phyloP scores from a whole-genome alignment of 108 stramenopile genomes.

The Skeletonema tropicum region DNA sequence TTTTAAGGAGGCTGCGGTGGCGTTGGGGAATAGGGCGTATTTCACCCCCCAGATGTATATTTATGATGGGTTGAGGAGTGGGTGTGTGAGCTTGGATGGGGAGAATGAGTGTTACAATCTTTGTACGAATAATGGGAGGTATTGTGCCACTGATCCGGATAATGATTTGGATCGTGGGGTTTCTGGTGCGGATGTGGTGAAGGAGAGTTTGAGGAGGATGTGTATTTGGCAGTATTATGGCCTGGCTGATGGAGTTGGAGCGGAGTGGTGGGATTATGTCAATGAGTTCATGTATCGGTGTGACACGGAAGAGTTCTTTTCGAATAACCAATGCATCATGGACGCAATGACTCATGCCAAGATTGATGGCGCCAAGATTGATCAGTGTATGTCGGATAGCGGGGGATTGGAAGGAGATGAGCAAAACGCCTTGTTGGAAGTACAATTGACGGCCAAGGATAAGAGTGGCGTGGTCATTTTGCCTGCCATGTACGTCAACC shows the following conservation, averaged over 20 bases:
- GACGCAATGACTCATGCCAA: constrained; percentile 77
- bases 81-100: constrained; percentile 55
- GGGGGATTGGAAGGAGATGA: constrained; percentile 69
- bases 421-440: constrained; percentile 72
- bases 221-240: constrained; percentile 85
- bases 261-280: constrained; percentile 90
- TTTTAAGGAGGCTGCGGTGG: constrained; percentile 75
- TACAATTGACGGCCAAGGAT: constrained; percentile 63
- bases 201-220: constrained; percentile 82
- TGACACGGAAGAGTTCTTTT: constrained; percentile 57
- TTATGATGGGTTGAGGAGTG: constrained; percentile 80
- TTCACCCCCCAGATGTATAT: constrained; percentile 92
- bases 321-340: constrained; percentile 78
- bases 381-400: constrained; percentile 85
- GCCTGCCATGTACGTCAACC: constrained; percentile 88
- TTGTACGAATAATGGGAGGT: constrained; percentile 94
- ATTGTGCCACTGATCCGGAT: constrained; percentile 91
- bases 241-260: constrained; percentile 69
- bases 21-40: constrained; percentile 72
- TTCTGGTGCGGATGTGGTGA: constrained; percentile 85
- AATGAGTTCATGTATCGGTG: constrained; percentile 74
- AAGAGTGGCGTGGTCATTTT: constrained; percentile 77
- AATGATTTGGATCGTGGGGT: constrained; percentile 75
- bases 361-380: constrained; percentile 60
- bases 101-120: constrained; percentile 71